phyloP scores from a whole-genome alignment of 352 stramenopile genomes.

The Aphanomyces invadans region DNA sequence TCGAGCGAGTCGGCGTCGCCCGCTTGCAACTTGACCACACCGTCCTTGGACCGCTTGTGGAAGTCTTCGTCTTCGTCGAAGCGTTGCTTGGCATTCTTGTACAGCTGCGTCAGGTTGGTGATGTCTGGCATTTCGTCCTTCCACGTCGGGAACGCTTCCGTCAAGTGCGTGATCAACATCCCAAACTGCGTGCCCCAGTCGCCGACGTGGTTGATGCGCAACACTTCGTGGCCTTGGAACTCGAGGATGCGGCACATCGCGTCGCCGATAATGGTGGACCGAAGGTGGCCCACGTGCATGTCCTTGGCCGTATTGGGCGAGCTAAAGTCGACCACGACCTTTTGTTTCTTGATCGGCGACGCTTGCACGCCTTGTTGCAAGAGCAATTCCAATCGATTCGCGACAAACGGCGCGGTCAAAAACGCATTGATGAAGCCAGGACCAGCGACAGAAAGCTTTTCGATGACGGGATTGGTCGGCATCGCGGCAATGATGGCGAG shows the following conservation, averaged over 20 bases:
- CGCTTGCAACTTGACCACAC: constrained; percentile 98
- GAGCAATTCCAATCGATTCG: constrained; percentile 56
- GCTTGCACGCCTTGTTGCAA: constrained; percentile 64
- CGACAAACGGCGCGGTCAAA: constrained; percentile 81
- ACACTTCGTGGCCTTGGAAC: constrained; percentile 77
- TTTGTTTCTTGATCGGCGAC: constrained; percentile 75
- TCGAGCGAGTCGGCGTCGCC: constrained; percentile 75
- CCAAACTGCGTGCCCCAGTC: constrained; percentile 95
- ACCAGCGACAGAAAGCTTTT: constrained; percentile 88
- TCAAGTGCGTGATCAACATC: constrained; percentile 99
- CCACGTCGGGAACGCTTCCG: constrained; percentile 94
- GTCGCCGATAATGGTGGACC: constrained; percentile 88
- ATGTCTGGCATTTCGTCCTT: constrained; percentile 92
- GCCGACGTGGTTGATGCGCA: constrained; percentile 78
- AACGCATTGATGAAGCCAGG: constrained; percentile 98
- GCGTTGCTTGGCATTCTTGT: constrained; percentile 89
- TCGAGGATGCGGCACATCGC: constrained; percentile 82
- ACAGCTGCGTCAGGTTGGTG: constrained; percentile 91
- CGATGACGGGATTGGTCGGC: constrained; percentile 72
- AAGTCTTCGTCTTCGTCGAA: constrained; percentile 97
- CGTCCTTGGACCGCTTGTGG: constrained; percentile 93
- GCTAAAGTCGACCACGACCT: constrained; percentile 77
- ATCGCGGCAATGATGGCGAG: constrained; percentile 85
- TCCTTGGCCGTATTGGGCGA: constrained; percentile 86
- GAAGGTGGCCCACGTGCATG: constrained; percentile 84